Base-by-base conservation (phyloP, 2,329 filamentous ascomycete species). In the Ascochyta viciae-villosae region DNA sequence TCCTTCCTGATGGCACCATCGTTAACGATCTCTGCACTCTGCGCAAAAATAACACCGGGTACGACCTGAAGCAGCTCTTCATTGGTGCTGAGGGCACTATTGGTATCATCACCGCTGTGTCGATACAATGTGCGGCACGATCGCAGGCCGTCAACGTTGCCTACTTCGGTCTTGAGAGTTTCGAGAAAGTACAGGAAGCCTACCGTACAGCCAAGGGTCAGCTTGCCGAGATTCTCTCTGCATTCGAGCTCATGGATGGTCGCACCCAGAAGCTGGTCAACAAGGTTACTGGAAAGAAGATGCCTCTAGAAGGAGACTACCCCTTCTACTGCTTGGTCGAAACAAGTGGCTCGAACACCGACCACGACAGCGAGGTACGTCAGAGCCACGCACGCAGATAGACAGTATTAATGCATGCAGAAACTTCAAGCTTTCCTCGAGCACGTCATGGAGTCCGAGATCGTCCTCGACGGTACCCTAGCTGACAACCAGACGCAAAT, bases 31-130 rank as follows among this genome's bases (percentile, higher is more conserved):
- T 99, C 29, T 89, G 87, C 65, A 93, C 86, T 57, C 82, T 99
- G 54, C 87, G 95, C 64, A 99, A 99, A 83, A 98, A 99, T 83
- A 99, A 99, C 80, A 99, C 95, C 2, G 95, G 95, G 26, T 99
- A 98, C 77, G 96, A 99, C 74, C 78, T 97, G 54, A 97, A 97
- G 81, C 94, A 97, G 77, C 85, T 97, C 33, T 97, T 99, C 75
- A 96, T 99, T 68, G 95, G 95, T 41, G 91, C 88, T 29, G 95
- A 99, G 77, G 95, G 95, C 23, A 98, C 95, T 5, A 89, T 98
- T 61, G 95, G 95, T 49, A 90, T 98, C 69, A 90, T 99, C 68
- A 99, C 95, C 16, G 93, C 86, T 42, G 84, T 98, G 34, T 93
- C 92, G 3, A 89, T 99, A 60, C 83, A 94, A 65, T 97, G 93